A percentile compares a stretch with the other conserved stretches of the same genome.
Conservation (phyloP, 2,329 filamentous ascomycete genomes). For the Pleurostoma richardsiae region DNA sequence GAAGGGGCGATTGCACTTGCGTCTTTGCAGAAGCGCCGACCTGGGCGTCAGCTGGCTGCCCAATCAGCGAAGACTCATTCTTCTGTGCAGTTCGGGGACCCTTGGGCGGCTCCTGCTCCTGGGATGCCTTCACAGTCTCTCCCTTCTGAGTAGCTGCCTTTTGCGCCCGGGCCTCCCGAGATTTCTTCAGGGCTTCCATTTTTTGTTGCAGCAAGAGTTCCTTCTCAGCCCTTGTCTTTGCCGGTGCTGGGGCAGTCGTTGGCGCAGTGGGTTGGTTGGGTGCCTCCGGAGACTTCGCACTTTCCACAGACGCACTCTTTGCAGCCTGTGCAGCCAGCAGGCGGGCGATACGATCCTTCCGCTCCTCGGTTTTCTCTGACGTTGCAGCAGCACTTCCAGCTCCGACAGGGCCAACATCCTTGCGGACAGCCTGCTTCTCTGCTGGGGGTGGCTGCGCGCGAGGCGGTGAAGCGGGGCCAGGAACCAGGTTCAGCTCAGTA, state of each 20-base stretch:
- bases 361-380: constrained; percentile 47
- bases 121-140: neutral
- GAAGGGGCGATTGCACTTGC: neutral
- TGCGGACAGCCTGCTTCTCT: neutral
- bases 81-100: too few relatives aligned
- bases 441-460: neutral
- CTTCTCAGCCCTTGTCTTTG: constrained; percentile 60
- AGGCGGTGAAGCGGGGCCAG: constrained; percentile 14
- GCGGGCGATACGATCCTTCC: constrained; percentile 72
- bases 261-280: neutral
- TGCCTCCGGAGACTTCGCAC: constrained; percentile 1
- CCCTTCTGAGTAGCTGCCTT: constrained; percentile 15
- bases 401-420: too few relatives aligned
- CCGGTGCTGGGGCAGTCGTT: constrained; percentile 2
- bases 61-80: too few relatives aligned
- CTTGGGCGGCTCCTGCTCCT: too few relatives aligned
- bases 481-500: constrained; percentile 58
- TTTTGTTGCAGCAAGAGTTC: constrained; percentile 70
- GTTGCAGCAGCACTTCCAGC: constrained; percentile 3
- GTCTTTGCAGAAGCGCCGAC: constrained; percentile 4
- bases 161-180: constrained; percentile 37
- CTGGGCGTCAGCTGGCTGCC: too few relatives aligned
- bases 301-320: constrained; percentile 29
- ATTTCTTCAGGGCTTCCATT: constrained; percentile 65
- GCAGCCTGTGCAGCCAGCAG: constrained; percentile 68